phyloP scores from a whole-genome alignment of 75 land plant genomes.

The Picea glauca region DNA sequence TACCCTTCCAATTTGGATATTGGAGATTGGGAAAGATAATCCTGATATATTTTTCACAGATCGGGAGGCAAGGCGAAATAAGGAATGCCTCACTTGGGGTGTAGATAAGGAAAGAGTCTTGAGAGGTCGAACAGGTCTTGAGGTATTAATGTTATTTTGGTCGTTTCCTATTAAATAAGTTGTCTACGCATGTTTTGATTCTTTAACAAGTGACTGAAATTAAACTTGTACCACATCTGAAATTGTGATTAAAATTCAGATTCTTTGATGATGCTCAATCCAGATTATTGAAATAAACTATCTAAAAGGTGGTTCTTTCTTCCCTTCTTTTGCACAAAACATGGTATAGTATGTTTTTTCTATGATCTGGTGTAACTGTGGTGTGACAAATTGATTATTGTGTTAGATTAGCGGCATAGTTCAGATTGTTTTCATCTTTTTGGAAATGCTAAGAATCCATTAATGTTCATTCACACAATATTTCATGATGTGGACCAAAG shows the following conservation, averaged over 20 bases:
- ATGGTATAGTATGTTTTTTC: not conserved
- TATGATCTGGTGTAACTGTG: not conserved
- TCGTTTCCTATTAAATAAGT: not conserved
- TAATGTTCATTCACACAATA: too few species aligned
- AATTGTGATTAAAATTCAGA: not conserved
- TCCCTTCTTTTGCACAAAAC: too few species aligned
- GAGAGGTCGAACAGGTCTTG: conserved; percentile 85
- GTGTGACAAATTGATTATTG: not conserved
- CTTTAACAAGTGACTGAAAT: not conserved
- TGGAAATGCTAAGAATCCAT: not conserved
- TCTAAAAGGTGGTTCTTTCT: not conserved
- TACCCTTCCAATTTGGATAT: conserved; percentile 87
- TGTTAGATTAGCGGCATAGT: not conserved
- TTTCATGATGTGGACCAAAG: too few species aligned
- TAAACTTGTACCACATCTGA: not conserved
- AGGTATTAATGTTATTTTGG: conserved; percentile 42
- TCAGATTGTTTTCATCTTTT: not conserved
- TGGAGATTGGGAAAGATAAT: conserved; percentile 84
- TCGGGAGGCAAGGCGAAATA: conserved; percentile 70
- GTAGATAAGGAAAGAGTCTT: conserved; percentile 85
- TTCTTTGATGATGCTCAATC: too few species aligned
- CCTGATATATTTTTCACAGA: conserved; percentile 96
- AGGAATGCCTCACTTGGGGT: conserved; percentile 96
- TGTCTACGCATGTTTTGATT: too few species aligned
- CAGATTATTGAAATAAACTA: not conserved